Conservation (phyloP, 2,329 filamentous ascomycete genomes). For the Tolypocladium sp. region DNA sequence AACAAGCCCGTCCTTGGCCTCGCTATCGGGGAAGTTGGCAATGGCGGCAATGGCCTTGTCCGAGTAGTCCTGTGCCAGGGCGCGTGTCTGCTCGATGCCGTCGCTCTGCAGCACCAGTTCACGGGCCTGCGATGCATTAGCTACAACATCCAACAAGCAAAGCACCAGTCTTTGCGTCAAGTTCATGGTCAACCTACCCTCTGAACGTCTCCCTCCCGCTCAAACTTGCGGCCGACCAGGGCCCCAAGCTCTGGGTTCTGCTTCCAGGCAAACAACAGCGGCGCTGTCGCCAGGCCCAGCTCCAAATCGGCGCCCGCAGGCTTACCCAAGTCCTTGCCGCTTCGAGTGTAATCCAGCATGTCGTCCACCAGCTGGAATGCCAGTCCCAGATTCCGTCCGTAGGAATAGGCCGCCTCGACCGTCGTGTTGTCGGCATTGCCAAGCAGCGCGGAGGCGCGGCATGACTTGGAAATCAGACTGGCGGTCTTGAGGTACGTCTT, state of each 20-base stretch:
- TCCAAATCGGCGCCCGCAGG: slow-evolving; percentile 91
- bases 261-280: slow-evolving; percentile 93
- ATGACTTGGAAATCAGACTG: slow-evolving; percentile 91
- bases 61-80: slow-evolving; percentile 82
- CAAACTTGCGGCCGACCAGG: slow-evolving; percentile 87
- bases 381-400: slow-evolving; percentile 86
- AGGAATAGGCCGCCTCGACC: slow-evolving; percentile 83
- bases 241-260: slow-evolving; percentile 73
- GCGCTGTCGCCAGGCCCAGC: slow-evolving; percentile 86
- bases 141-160: no score
- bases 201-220: slow-evolving; percentile 71
- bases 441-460: slow-evolving; percentile 78
- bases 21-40: slow-evolving; percentile 77
- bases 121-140: slow-evolving; percentile 54
- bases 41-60: slow-evolving; percentile 84
- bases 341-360: slow-evolving; percentile 92
- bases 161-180: no score
- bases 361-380: slow-evolving; percentile 98
- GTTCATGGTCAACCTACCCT: slow-evolving; percentile 47
- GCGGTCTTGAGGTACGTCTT: slow-evolving; percentile 98
- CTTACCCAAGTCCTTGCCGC: slow-evolving; percentile 79
- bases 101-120: slow-evolving; percentile 75
- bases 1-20: slow-evolving; percentile 82
- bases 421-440: slow-evolving; percentile 68
- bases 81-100: slow-evolving; percentile 85